These are phyloP conservation scores for Chenopodium suecicum DNA, from an alignment of 148 eudicot genomes.

Conservation along the genomic window DNA sequence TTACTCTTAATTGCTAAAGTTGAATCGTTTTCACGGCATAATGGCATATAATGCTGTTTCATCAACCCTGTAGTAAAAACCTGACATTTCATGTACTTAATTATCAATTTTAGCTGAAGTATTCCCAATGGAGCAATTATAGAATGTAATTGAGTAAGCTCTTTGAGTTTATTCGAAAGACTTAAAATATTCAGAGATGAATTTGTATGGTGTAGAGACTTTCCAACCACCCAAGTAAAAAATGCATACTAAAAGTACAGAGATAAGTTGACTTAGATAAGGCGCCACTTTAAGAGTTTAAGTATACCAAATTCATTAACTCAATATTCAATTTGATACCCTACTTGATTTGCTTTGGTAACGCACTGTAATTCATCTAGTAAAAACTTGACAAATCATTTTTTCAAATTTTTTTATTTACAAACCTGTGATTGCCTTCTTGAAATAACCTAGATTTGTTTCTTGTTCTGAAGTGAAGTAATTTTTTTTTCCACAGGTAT, in stretches of 20 bases:
- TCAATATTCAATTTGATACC: background rate
- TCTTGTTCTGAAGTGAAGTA: slow-evolving; percentile 15
- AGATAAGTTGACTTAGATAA: background rate
- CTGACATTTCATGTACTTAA: background rate
- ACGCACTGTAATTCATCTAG: background rate
- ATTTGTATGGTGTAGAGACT: background rate
- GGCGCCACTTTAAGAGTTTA: background rate
- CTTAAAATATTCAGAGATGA: background rate
- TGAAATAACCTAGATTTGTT: background rate
- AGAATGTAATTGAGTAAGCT: background rate
- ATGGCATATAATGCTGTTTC: background rate
- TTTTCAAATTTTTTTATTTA: background rate
- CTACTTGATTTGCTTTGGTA: background rate
- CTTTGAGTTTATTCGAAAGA: background rate
- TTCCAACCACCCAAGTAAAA: background rate
- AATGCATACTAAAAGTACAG: background rate
- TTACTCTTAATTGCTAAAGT: background rate
- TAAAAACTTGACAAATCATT: background rate
- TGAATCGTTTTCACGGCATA: background rate
- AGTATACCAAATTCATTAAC: background rate
- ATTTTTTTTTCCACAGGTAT: slow-evolving; percentile 48
- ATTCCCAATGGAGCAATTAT: background rate
- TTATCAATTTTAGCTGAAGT: background rate
- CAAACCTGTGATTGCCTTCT: background rate
- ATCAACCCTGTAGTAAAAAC: background rate